phyloP scores from a whole-genome alignment of 306 rosid genomes.

The Cucumis sativus region Cucumber_9930_V3 NC_026655.2:22432001-22432500 shows the following conservation, averaged over 20 bases:
- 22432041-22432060: no score
- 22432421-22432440: slow-evolving; percentile 46
- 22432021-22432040: no score
- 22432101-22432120: no score
- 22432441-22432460: slow-evolving; percentile 46
- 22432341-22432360: slow-evolving; percentile 16
- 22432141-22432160: no score
- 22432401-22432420: slow-evolving; percentile 34
- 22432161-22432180: no score
- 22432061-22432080: no score
- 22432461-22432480: slow-evolving; percentile 34
- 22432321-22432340: slow-evolving; percentile 20
- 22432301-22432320: slow-evolving; percentile 33
- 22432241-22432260: slow-evolving; percentile 32
- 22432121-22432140: no score
- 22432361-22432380: slow-evolving; percentile 27
- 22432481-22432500: slow-evolving; percentile 25
- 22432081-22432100: no score
- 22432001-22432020: neutral
- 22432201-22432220: no score
- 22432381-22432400: slow-evolving; percentile 19
- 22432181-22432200: no score
- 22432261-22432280: slow-evolving; percentile 49
- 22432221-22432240: slow-evolving; percentile 40
- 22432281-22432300: slow-evolving; percentile 53